phyloP scores from a whole-genome alignment of 345 rosid genomes.

The Gossypium mustelinum region DNA sequence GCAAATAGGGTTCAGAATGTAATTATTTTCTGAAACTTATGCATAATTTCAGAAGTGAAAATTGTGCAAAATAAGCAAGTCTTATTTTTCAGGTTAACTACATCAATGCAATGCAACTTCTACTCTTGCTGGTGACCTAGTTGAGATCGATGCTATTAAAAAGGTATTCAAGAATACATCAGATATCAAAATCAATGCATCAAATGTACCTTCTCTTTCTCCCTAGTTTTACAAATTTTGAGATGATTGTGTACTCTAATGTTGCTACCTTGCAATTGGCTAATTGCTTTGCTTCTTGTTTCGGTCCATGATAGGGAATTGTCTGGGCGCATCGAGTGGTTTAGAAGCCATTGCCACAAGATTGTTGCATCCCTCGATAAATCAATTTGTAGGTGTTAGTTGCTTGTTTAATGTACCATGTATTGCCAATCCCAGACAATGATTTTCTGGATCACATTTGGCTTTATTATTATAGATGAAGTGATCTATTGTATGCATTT shows the following conservation, averaged over 20 bases:
- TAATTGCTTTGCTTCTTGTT: not conserved
- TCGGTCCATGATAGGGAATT: conserved; percentile 74
- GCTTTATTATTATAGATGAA: not conserved
- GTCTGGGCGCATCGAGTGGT: conserved; percentile 96
- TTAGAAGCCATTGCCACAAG: conserved; percentile 93
- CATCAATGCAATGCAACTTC: conserved; percentile 95
- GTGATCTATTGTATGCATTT: not conserved
- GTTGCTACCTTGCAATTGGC: not conserved
- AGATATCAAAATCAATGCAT: conserved; percentile 87
- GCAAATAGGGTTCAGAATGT: not conserved
- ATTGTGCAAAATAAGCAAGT: conserved; percentile 4
- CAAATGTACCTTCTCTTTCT: conserved; percentile 58
- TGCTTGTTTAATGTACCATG: not conserved
- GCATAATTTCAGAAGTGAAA: not conserved
- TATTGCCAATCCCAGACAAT: not conserved
- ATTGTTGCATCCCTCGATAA: conserved; percentile 92
- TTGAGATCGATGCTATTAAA: conserved; percentile 89
- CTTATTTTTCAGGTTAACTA: conserved; percentile 68
- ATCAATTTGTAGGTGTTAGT: conserved; percentile 75
- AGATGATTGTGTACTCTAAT: conserved; percentile 2
- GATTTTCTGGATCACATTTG: no score
- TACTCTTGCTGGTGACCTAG: conserved; percentile 79
- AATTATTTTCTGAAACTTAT: not conserved
- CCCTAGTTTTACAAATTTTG: not conserved
- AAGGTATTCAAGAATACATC: conserved; percentile 81